Evolutionary conservation across 192 early-diverging fungal species (phyloP).

Genomic region (Backusella tuberculispora): DNA sequence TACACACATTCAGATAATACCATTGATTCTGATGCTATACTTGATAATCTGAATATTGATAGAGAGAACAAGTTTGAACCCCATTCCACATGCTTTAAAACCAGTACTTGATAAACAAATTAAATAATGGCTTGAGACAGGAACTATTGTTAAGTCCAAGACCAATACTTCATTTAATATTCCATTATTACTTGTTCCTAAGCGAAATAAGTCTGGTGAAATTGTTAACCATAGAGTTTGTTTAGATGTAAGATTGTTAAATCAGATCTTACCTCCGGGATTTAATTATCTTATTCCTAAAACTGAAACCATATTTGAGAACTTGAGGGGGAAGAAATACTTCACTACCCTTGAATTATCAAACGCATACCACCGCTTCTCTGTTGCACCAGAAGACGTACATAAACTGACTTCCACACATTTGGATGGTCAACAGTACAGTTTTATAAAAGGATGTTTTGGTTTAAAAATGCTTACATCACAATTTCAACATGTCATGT

Average conservation of each 20-base stretch:
- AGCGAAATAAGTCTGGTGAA: not conserved
- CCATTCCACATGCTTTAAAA: not conserved
- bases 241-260: not conserved
- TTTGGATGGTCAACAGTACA: not conserved
- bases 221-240: not conserved
- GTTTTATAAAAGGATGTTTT: not conserved
- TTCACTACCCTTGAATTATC: not conserved
- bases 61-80: not conserved
- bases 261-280: conserved; percentile 3
- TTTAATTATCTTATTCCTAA: not conserved
- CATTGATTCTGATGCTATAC: not conserved
- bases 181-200: not conserved
- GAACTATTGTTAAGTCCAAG: not conserved
- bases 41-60: conserved; percentile 9
- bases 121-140: conserved; percentile 6
- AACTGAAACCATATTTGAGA: not conserved
- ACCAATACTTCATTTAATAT: not conserved
- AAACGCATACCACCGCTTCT: conserved; percentile 1
- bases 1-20: not conserved
- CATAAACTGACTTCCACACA: conserved; percentile 13
- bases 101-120: conserved; percentile 4
- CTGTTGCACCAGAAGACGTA: not conserved
- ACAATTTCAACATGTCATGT: not conserved
- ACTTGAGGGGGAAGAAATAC: not conserved
- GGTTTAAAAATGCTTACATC: not conserved